Evolutionary conservation across 2,329 filamentous ascomycete genomes (phyloP).

Genomic region (Pseudogymnoascus sp.): DNA sequence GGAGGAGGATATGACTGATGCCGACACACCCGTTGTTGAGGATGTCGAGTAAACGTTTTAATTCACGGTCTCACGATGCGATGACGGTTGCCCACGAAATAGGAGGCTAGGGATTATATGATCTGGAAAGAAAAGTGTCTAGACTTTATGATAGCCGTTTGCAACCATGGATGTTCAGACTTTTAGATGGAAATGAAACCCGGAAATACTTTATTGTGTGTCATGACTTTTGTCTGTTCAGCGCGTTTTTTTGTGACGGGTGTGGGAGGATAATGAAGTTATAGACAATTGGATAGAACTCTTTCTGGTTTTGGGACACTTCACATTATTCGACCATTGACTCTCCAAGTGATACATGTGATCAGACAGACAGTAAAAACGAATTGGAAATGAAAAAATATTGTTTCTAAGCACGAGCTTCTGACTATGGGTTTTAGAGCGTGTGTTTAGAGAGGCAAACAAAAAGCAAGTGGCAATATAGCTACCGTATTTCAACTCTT

Average conservation of each 20-base stretch:
- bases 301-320: not conserved
- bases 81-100: conserved; percentile 8
- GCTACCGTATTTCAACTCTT: not conserved
- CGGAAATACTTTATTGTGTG: conserved; percentile 7
- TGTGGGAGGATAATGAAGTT: conserved; percentile 5
- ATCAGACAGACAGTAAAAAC: not conserved
- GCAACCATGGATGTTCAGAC: conserved; percentile 8
- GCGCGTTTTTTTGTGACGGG: not conserved
- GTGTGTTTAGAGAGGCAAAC: not conserved
- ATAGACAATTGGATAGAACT: conserved; percentile 1
- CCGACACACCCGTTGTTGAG: conserved; percentile 46
- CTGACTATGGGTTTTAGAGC: not conserved
- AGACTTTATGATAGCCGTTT: conserved; percentile 6
- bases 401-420: not conserved
- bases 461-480: not conserved
- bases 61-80: conserved; percentile 7
- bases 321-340: not conserved
- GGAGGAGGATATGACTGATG: conserved; percentile 59
- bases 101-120: not conserved
- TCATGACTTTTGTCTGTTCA: conserved; percentile 1
- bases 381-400: not conserved
- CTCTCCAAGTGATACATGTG: not conserved
- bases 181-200: conserved; percentile 9
- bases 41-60: conserved; percentile 20
- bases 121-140: not conserved